Percentiles rank a stretch among this genome's conserved stretches.
Conservation (phyloP, 148 eudicot species). For the Dysphania ambrosioides region DNA sequence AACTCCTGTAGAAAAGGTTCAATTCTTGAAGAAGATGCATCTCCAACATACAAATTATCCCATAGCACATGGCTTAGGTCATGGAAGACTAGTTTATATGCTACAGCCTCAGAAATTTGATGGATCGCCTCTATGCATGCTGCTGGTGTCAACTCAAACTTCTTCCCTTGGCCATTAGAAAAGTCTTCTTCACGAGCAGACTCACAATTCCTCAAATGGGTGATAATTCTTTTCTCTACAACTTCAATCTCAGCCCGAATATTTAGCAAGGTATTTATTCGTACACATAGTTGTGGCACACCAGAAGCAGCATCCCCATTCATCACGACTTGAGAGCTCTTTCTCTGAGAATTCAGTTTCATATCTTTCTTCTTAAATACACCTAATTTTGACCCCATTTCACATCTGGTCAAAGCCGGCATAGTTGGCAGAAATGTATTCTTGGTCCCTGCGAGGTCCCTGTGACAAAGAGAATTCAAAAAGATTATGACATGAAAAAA, state of each 20-base stretch:
- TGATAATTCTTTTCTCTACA: conserved; percentile 74
- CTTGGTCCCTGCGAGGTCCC: conserved; percentile 93
- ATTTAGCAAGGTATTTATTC: conserved; percentile 67
- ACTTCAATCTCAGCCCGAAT: conserved; percentile 58
- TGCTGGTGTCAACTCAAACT: conserved; percentile 67
- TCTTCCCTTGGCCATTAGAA: conserved; percentile 55
- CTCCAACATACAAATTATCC: conserved; percentile 88
- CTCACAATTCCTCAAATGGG: conserved; percentile 83
- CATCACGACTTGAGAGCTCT: conserved; percentile 69
- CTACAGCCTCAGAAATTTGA: conserved; percentile 64
- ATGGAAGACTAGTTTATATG: conserved; percentile 64
- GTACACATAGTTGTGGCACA: conserved; percentile 64
- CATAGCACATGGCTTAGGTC: conserved; percentile 63
- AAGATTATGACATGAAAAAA: conserved; percentile 1
- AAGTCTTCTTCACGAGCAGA: conserved; percentile 76
- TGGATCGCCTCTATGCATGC: conserved; percentile 84
- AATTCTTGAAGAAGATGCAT: conserved; percentile 76
- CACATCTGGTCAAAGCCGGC: conserved; percentile 94
- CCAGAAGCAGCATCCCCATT: conserved; percentile 54
- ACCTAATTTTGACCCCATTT: conserved; percentile 59
- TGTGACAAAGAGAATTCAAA: conserved; percentile 31
- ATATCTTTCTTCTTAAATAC: conserved; percentile 88
- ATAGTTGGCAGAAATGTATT: conserved; percentile 73
- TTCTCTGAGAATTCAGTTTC: conserved; percentile 48
- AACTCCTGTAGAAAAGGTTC: conserved; percentile 81